Evolutionary conservation across 345 rosid genomes (phyloP).

Genomic region (Cochlearia excelsa): DNA sequence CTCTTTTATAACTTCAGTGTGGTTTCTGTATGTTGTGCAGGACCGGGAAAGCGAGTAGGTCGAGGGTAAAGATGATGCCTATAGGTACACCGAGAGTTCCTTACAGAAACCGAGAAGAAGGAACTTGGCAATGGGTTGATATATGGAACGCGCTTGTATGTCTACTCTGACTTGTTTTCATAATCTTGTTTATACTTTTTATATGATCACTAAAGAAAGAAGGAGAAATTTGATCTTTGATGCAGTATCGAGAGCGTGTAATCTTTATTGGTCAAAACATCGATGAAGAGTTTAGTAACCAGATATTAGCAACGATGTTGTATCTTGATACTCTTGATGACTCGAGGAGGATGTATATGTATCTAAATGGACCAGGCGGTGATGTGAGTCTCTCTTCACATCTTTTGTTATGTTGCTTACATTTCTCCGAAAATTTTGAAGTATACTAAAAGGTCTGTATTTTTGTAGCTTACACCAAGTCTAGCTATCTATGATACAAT

Average conservation of each 20-base stretch:
- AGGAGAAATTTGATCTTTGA: conserved; percentile 7
- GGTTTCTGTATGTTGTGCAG: conserved; percentile 34
- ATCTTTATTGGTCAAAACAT: conserved; percentile 76
- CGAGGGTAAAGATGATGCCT: conserved; percentile 72
- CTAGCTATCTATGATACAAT: conserved; percentile 80
- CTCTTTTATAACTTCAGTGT: neutral
- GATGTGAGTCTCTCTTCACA: conserved; percentile 53
- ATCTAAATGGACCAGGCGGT: conserved; percentile 84
- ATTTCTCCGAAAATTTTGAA: neutral
- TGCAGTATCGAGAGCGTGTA: conserved; percentile 89
- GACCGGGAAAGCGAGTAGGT: conserved; percentile 47
- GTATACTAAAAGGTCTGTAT: conserved; percentile 4
- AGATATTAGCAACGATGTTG: conserved; percentile 83
- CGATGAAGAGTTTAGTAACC: conserved; percentile 86
- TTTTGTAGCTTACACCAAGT: conserved; percentile 75
- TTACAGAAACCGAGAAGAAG: conserved; percentile 67
- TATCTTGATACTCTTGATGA: conserved; percentile 86
- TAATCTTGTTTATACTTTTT: neutral
- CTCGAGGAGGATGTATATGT: conserved; percentile 56
- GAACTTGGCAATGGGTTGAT: conserved; percentile 91
- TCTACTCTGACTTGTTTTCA: conserved; percentile 7
- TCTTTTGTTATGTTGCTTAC: conserved; percentile 1
- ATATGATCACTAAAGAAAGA: conserved; percentile 5
- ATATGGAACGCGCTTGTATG: conserved; percentile 86
- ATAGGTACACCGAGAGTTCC: conserved; percentile 78